These are phyloP conservation scores for Posidonia oceanica DNA, from an alignment of 116 monocot genomes.

Conservation along the genomic window DNA sequence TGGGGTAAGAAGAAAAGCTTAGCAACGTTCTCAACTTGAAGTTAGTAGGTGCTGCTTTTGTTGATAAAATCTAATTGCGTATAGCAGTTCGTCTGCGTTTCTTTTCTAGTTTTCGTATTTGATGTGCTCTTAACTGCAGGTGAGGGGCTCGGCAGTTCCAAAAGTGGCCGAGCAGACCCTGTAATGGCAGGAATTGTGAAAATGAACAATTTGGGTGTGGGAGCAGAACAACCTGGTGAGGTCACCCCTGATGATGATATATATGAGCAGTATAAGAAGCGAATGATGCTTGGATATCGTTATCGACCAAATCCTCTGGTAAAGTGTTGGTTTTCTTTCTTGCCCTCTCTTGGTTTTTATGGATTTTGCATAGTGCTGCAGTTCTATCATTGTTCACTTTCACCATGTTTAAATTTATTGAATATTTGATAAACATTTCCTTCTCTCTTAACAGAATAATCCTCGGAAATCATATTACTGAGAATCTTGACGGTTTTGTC, in stretches of 20 bases:
- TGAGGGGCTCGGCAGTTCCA: constrained; percentile 87
- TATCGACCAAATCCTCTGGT: constrained; percentile 95
- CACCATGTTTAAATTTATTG: background rate
- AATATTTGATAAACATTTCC: background rate
- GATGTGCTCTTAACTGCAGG: constrained; percentile 31
- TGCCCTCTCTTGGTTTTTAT: too few species aligned
- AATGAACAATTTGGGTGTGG: constrained; percentile 70
- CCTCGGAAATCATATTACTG: constrained; percentile 66
- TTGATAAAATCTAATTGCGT: too few species aligned
- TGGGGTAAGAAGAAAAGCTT: too few species aligned
- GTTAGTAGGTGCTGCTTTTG: too few species aligned
- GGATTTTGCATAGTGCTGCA: too few species aligned
- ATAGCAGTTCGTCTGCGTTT: background rate
- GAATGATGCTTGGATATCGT: constrained; percentile 99
- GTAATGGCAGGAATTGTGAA: constrained; percentile 89
- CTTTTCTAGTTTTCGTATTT: background rate
- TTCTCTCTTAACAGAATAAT: constrained; percentile 27
- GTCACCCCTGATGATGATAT: constrained; percentile 87
- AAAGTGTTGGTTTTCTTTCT: constrained; percentile 3
- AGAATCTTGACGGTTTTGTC: background rate
- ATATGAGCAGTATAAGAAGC: constrained; percentile 93
- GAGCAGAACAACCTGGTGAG: constrained; percentile 73
- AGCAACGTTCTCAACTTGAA: too few species aligned
- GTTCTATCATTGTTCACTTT: too few species aligned
- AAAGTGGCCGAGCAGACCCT: constrained; percentile 75